A percentile compares a stretch with the other conserved stretches of the same genome.
Evolutionary conservation across 1,139 yeast species (phyloP).

Genomic region (Candida mesenterica): DNA sequence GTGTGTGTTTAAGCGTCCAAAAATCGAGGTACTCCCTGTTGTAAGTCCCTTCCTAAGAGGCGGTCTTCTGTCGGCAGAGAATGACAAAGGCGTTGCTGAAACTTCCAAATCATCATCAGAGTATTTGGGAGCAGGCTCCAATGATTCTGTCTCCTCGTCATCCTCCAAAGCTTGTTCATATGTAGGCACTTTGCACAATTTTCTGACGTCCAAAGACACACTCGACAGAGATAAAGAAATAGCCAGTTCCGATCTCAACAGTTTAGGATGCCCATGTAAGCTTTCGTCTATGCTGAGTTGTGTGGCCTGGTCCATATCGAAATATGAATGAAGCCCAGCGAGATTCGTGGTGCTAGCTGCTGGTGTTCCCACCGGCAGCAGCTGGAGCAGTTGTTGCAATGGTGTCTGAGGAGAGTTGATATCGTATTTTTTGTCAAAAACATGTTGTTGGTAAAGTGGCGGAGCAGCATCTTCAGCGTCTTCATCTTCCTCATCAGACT

Average conservation of each 20-base stretch:
- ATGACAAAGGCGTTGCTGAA: background rate
- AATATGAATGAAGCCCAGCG: constrained; percentile 24
- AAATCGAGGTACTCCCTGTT: background rate
- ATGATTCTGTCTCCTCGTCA: constrained; percentile 22
- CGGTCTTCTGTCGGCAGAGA: constrained; percentile 1
- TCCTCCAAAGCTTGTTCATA: constrained; percentile 37
- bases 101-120: background rate
- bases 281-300: constrained; percentile 4
- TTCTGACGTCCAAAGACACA: constrained; percentile 21
- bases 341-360: constrained; percentile 17
- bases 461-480: constrained; percentile 35
- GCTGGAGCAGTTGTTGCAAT: constrained; percentile 34
- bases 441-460: constrained; percentile 41
- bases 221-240: constrained; percentile 2
- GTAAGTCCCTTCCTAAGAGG: background rate
- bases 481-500: constrained; percentile 17
- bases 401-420: constrained; percentile 37
- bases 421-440: constrained; percentile 38
- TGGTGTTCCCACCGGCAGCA: constrained; percentile 6
- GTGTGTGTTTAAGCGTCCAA: background rate
- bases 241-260: constrained; percentile 1
- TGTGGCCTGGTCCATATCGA: constrained; percentile 22
- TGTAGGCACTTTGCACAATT: constrained; percentile 33
- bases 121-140: constrained; percentile 37
- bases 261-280: background rate